Conservation (phyloP, 495 filamentous ascomycete genomes). For the Cudoniella acicularis region DNA sequence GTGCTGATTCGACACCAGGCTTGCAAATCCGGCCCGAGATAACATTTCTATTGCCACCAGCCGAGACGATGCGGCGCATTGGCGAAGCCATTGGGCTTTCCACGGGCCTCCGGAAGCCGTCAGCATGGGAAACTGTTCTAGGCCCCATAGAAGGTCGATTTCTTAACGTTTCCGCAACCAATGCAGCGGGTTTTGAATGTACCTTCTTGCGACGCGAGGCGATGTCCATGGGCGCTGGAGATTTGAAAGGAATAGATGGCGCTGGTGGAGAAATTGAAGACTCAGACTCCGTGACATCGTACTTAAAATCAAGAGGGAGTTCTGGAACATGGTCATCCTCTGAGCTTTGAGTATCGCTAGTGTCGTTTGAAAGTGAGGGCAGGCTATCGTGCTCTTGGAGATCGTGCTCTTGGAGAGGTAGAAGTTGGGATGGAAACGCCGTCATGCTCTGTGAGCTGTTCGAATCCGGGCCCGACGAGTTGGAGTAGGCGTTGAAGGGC, state of each 20-base stretch:
- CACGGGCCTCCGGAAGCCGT: slow-evolving; percentile 19
- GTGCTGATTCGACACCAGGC: slow-evolving; percentile 20
- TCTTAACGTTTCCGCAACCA: slow-evolving; percentile 15
- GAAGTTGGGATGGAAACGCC: slow-evolving; percentile 18
- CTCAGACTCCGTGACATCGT: slow-evolving; percentile 18
- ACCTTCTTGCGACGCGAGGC: slow-evolving; percentile 26
- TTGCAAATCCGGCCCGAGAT: slow-evolving; percentile 23
- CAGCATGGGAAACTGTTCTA: slow-evolving; percentile 25
- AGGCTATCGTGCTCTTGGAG: slow-evolving; percentile 8
- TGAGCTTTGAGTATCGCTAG: slow-evolving; percentile 17
- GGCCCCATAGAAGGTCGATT: slow-evolving; percentile 21
- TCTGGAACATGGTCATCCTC: slow-evolving; percentile 6
- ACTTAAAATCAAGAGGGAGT: slow-evolving; percentile 13
- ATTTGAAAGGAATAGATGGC: slow-evolving; percentile 23
- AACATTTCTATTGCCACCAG: slow-evolving; percentile 23
- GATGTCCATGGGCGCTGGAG: slow-evolving; percentile 23
- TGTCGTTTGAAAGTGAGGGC: neutral
- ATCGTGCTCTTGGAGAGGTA: slow-evolving; percentile 11
- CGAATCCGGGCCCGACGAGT: slow-evolving; percentile 5
- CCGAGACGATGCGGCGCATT: slow-evolving; percentile 29
- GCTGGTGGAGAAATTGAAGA: slow-evolving; percentile 14
- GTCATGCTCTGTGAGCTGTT: slow-evolving; percentile 1
- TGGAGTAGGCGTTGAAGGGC: slow-evolving; percentile 10
- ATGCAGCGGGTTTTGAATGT: slow-evolving; percentile 20
- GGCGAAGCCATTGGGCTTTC: slow-evolving; percentile 26